These are phyloP conservation scores for Diaporthe sp. DNA, from an alignment of 2,329 filamentous ascomycete genomes.

Conservation along the genomic window DNA sequence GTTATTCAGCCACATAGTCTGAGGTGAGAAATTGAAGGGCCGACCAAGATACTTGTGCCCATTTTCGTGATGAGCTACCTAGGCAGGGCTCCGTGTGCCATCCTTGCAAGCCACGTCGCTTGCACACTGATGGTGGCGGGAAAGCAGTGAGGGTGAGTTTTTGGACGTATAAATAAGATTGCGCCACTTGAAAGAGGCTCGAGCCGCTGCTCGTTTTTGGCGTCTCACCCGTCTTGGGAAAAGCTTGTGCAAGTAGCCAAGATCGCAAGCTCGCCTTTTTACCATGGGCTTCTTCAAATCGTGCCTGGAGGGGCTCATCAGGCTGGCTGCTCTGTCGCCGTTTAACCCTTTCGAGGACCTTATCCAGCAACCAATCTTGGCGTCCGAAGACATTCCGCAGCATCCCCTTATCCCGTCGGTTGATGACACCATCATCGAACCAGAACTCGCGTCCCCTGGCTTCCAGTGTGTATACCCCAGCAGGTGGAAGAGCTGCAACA, in stretches of 20 bases:
- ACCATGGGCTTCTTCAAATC: conserved; percentile 36
- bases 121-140: neutral
- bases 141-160: neutral
- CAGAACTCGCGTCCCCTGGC: conserved; percentile 32
- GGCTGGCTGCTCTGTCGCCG: conserved; percentile 19
- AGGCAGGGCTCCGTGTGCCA: neutral
- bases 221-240: conserved; percentile 12
- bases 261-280: neutral
- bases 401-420: neutral
- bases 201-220: neutral
- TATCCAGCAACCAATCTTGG: conserved; percentile 28
- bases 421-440: conserved; percentile 15
- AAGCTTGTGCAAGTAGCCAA: conserved; percentile 1
- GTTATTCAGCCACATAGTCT: conserved; percentile 9
- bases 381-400: neutral
- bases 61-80: neutral
- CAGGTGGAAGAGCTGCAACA: conserved; percentile 36
- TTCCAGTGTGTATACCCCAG: conserved; percentile 36
- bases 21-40: conserved; percentile 11
- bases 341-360: conserved; percentile 30
- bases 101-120: neutral
- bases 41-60: neutral
- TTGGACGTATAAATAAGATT: neutral
- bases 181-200: neutral
- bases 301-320: conserved; percentile 35